Evolutionary conservation across 352 stramenopile species (phyloP).

Genomic region (Globisporangium nagaii): DNA sequence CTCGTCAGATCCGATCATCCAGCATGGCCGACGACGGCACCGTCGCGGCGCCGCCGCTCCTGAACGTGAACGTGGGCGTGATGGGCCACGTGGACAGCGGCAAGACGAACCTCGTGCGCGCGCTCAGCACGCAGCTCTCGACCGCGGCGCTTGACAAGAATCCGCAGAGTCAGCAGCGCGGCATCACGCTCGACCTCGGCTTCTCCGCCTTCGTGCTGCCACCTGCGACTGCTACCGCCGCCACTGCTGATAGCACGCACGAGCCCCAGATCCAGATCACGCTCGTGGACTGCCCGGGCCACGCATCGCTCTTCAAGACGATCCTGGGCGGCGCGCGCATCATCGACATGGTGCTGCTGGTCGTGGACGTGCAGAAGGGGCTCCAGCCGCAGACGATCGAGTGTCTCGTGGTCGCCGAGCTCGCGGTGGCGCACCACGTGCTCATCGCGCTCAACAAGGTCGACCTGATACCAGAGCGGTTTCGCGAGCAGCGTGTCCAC

Average conservation of each 20-base stretch:
- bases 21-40: background rate
- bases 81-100: conserved; percentile 98
- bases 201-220: conserved; percentile 95
- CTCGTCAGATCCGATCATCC: no score
- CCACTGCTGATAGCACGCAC: background rate
- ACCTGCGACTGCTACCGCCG: background rate
- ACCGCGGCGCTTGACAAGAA: conserved; percentile 98
- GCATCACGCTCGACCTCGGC: conserved; percentile 98
- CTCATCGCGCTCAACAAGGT: conserved; percentile 97
- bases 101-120: conserved; percentile 96
- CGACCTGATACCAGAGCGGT: conserved; percentile 86
- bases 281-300: conserved; percentile 94
- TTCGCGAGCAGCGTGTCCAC: conserved; percentile 52
- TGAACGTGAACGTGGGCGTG: conserved; percentile 98
- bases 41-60: background rate
- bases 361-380: conserved; percentile 96
- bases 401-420: conserved; percentile 95
- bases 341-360: conserved; percentile 97
- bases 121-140: conserved; percentile 95
- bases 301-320: conserved; percentile 98
- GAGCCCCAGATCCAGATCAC: conserved; percentile 95
- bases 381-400: conserved; percentile 98
- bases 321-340: conserved; percentile 99
- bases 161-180: conserved; percentile 93
- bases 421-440: conserved; percentile 85